Conservation (phyloP, 2,329 filamentous ascomycete genomes). For the Setomelanomma holmii region DNA sequence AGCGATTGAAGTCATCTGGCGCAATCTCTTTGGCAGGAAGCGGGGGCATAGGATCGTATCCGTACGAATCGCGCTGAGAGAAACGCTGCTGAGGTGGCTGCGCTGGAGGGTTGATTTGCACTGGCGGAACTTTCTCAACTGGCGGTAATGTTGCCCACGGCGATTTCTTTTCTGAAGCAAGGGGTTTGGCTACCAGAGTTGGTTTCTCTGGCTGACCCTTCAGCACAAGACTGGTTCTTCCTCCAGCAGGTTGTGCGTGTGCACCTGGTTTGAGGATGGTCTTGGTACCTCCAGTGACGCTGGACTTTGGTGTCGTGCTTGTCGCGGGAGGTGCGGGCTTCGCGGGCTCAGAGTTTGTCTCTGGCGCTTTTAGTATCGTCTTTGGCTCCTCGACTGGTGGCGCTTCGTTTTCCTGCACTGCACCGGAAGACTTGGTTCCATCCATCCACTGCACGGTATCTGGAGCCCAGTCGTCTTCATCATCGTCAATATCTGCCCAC, state of each 20-base stretch:
- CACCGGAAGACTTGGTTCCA: constrained; percentile 80
- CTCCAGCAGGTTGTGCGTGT: constrained; percentile 39
- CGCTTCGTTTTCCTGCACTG: constrained; percentile 58
- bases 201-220: constrained; percentile 75
- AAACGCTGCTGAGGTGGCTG: constrained; percentile 57
- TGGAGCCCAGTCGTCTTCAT: constrained; percentile 86
- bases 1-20: constrained; percentile 89
- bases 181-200: constrained; percentile 75
- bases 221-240: constrained; percentile 64
- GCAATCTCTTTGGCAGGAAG: constrained; percentile 80
- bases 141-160: constrained; percentile 90
- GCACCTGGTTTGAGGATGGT: constrained; percentile 59
- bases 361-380: constrained; percentile 25
- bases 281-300: constrained; percentile 50
- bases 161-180: constrained; percentile 78
- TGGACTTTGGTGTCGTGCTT: constrained; percentile 45
- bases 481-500: constrained; percentile 90
- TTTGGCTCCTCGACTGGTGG: constrained; percentile 39
- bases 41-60: constrained; percentile 62
- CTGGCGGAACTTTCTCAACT: constrained; percentile 79
- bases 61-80: constrained; percentile 63
- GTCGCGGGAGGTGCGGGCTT: constrained; percentile 29
- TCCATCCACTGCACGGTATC: constrained; percentile 89
- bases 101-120: constrained; percentile 63
- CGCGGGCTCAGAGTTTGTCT: constrained; percentile 49